Evolutionary conservation across 2,329 filamentous ascomycete species (phyloP), one percentile per base, ranked within the genome.

Genomic region (Mycocentrospora acerina): DNA sequence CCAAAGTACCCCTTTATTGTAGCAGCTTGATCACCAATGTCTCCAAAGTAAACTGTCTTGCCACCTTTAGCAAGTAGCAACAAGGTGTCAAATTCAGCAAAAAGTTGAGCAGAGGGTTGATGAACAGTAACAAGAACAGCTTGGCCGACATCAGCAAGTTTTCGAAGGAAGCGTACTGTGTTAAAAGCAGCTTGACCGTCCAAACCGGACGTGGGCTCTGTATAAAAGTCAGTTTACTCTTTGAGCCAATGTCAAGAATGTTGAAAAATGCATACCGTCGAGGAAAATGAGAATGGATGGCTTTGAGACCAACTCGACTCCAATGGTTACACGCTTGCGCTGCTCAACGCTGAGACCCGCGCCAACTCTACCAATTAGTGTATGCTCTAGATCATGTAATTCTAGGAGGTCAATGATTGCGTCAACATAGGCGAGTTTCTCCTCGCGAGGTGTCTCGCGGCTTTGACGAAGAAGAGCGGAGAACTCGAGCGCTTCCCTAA

Each of bases 111-210:
- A 41, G 87, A 89, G 2, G 88, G 88, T 60, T 93, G 88, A 60
- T 93, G 88, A 45, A 93, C 93, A 1, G 88, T 93, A 69, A 86
- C 90, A 2, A 93, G 76, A 46, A 93, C 86, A 7, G 88, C 88
- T 62, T 93, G 88, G 2, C 88, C 88, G 2, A 83, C 83, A 13
- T 76, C 71, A 24, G 84, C 80, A 7, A 88, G 77, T 68, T 86
- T 86, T 60, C 80, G 79, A 12, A 88, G 71, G 70, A 87, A 85
- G 12, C 81, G 79, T 12, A 86, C 79, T 43, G 86, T 87, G 60
- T 85, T 84, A 68, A 80, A 86, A 12, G 84, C 82, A 29, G 78
- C 80, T 58, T 85, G 80, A 15, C 76, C 79, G 53, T 85, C 82
- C 0, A 88, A 77, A 35, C 85, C 85, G 2, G 81, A 85, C 0